Conservation (phyloP, 371 early-diverging fungal genomes). For the Mucor circinelloides region DNA sequence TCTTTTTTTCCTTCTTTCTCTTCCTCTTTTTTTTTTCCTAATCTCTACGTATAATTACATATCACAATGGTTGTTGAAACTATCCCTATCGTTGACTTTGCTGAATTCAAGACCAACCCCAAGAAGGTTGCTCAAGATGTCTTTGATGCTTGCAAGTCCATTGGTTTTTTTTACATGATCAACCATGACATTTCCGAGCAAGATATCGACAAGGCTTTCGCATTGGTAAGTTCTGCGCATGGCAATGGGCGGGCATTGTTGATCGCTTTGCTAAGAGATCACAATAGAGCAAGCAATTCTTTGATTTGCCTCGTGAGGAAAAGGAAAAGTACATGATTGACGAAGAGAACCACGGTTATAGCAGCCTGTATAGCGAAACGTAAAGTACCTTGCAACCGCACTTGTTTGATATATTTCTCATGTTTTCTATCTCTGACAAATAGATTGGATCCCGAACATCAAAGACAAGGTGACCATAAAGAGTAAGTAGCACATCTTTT, state of each 20-base stretch:
- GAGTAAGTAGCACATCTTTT: slow-evolving; percentile 45
- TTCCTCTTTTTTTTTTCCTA: not conserved
- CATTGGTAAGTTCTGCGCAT: slow-evolving; percentile 28
- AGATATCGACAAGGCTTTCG: slow-evolving; percentile 58
- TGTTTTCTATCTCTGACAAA: not conserved
- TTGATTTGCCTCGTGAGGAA: slow-evolving; percentile 43
- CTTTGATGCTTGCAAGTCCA: slow-evolving; percentile 54
- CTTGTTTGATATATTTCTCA: not conserved
- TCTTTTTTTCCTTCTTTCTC: not conserved
- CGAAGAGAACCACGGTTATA: slow-evolving; percentile 47
- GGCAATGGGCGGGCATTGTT: too few relatives aligned
- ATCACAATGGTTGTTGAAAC: slow-evolving; percentile 25
- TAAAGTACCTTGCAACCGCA: slow-evolving; percentile 5
- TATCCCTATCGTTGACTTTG: slow-evolving; percentile 29
- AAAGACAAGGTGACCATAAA: slow-evolving; percentile 65
- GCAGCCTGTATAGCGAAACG: slow-evolving; percentile 45
- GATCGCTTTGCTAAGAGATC: not conserved
- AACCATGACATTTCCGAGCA: slow-evolving; percentile 56
- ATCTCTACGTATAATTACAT: not conserved
- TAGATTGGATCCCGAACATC: slow-evolving; percentile 58
- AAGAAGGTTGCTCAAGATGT: slow-evolving; percentile 34
- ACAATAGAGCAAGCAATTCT: slow-evolving; percentile 50
- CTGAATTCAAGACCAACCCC: slow-evolving; percentile 23
- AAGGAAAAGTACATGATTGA: slow-evolving; percentile 40
- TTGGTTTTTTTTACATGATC: slow-evolving; percentile 68